phyloP scores from a whole-genome alignment of 768 basidiomycete species.

The Lactifluus hygrophoroides region DNA sequence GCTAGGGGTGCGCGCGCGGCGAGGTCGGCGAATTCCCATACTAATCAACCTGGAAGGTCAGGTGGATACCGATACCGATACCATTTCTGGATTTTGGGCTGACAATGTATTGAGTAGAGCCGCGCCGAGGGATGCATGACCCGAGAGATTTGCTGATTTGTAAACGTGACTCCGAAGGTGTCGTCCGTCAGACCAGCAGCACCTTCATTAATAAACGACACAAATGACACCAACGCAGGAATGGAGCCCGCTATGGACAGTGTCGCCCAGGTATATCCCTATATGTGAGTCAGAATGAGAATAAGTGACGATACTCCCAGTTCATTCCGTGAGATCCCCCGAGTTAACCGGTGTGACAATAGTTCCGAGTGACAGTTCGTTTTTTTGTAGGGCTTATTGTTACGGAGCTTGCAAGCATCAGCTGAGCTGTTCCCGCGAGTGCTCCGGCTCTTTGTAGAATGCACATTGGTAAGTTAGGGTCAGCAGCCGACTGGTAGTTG shows the following conservation, averaged over 20 bases:
- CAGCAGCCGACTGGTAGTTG: neutral
- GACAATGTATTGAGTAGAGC: neutral
- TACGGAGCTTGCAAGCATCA: slow-evolving; percentile 1
- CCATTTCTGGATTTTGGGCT: neutral
- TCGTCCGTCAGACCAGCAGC: neutral
- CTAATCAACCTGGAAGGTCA: neutral
- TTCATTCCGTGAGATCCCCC: neutral
- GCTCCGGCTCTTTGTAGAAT: too few species aligned
- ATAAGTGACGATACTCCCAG: neutral
- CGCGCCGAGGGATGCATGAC: neutral
- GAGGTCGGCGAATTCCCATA: too few species aligned
- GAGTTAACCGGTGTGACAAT: neutral
- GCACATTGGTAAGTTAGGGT: too few species aligned
- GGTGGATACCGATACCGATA: neutral
- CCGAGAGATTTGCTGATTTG: neutral
- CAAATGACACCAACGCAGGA: neutral
- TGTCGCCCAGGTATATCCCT: neutral
- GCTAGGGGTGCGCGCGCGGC: neutral
- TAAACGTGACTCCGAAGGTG: neutral
- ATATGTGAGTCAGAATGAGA: neutral
- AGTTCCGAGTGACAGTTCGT: neutral
- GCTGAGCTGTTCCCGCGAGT: neutral
- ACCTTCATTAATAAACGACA: neutral
- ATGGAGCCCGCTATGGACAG: neutral
- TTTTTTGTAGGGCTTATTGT: neutral